Conservation (phyloP, 768 basidiomycete species). For the Porphyrellus cyaneotinctus region DNA sequence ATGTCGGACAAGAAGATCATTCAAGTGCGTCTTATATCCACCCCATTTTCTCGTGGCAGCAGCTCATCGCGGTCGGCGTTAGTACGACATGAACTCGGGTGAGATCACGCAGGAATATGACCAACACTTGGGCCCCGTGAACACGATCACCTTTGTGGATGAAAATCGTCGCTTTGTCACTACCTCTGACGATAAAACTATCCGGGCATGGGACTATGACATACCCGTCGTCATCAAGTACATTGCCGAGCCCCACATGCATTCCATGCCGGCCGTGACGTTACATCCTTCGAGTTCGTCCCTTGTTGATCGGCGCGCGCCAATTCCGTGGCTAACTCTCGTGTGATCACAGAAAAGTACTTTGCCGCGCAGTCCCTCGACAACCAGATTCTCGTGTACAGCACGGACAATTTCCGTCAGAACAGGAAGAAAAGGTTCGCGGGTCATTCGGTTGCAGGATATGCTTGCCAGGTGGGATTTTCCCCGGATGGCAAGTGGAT, state of each 20-base stretch:
- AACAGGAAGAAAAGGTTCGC: conserved; percentile 98
- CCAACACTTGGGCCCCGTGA: conserved; percentile 96
- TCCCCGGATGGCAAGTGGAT: conserved; percentile 99
- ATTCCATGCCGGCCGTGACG: conserved; percentile 98
- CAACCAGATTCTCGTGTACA: conserved; percentile 97
- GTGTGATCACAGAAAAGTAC: conserved; percentile 68
- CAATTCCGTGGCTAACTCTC: conserved; percentile 10
- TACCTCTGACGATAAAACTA: conserved; percentile 98
- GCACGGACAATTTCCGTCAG: conserved; percentile 97
- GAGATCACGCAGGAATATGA: conserved; percentile 99
- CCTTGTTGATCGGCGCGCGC: conserved; percentile 2
- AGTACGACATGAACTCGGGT: conserved; percentile 95
- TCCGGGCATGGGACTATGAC: conserved; percentile 98
- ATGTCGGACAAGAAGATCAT: conserved; percentile 99
- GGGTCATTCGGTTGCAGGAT: conserved; percentile 94
- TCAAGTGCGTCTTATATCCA: conserved; percentile 53
- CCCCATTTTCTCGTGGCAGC: not conserved
- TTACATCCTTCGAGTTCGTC: conserved; percentile 89
- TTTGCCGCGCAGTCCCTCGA: conserved; percentile 97
- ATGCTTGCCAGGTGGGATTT: conserved; percentile 95
- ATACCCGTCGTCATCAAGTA: conserved; percentile 99
- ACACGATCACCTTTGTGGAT: conserved; percentile 98
- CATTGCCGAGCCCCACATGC: conserved; percentile 99
- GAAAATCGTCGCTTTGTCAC: conserved; percentile 97
- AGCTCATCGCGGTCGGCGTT: conserved; percentile 2